Evolutionary conservation across 2,329 filamentous ascomycete species (phyloP).

Genomic region (Fusarium temperatum): DNA sequence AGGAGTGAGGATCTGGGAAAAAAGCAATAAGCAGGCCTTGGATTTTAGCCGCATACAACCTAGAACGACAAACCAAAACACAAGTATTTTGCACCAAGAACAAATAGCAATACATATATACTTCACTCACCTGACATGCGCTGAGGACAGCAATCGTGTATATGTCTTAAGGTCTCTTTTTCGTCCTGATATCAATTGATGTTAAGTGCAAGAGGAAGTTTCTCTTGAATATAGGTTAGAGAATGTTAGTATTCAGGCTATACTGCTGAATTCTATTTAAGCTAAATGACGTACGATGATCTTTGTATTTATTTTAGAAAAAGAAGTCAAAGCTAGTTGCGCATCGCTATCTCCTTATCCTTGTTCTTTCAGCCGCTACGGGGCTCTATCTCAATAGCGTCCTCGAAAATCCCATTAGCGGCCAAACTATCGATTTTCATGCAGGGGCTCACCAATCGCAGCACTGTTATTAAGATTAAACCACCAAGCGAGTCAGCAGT

Average conservation of each 20-base stretch:
- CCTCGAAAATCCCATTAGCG: neutral
- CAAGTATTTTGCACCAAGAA: neutral
- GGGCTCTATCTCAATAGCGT: neutral
- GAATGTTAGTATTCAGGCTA: too few relatives aligned
- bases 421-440: neutral
- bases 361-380: neutral
- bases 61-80: neutral
- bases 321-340: neutral
- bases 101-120: neutral
- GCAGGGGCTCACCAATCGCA: conserved; percentile 1
- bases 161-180: neutral
- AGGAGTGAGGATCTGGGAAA: neutral
- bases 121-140: neutral
- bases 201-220: rapidly evolving
- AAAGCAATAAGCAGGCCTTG: neutral
- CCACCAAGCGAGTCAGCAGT: rapidly evolving
- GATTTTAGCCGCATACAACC: neutral
- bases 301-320: neutral
- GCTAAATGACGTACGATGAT: neutral
- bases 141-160: rapidly evolving
- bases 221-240: neutral
- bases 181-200: neutral
- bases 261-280: neutral
- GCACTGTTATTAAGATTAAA: neutral
- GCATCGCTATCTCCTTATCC: rapidly evolving